These are phyloP conservation scores for Papiliotrema nemorosa DNA, from an alignment of 1,284 basidiomycete species.

Conservation along the genomic window DNA sequence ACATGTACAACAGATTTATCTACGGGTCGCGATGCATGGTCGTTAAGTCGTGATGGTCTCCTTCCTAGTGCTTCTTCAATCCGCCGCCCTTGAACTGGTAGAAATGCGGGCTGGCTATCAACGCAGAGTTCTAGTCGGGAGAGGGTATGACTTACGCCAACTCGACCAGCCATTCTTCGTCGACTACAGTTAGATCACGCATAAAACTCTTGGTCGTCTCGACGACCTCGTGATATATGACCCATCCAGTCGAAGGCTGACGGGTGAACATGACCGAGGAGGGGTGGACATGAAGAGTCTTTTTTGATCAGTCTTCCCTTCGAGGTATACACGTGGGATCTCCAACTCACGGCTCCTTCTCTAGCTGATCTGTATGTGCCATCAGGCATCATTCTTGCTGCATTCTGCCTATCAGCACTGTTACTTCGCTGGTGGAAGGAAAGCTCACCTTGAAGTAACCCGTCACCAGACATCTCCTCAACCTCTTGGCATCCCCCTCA, in stretches of 20 bases:
- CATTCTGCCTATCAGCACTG: conserved; percentile 55
- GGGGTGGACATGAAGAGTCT: conserved; percentile 87
- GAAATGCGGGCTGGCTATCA: conserved; percentile 39
- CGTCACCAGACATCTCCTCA: conserved; percentile 79
- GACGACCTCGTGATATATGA: conserved; percentile 91
- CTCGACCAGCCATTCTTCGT: conserved; percentile 55
- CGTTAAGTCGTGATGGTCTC: no score
- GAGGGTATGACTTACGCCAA: conserved; percentile 46
- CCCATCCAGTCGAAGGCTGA: conserved; percentile 83
- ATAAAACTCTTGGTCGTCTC: conserved; percentile 83
- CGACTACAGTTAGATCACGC: conserved; percentile 55
- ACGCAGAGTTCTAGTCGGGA: background rate
- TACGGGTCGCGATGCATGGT: no score
- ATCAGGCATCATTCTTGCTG: conserved; percentile 81
- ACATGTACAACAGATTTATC: no score
- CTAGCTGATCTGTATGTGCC: conserved; percentile 81
- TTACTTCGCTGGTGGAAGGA: no score
- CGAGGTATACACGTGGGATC: background rate
- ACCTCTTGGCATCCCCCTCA: conserved; percentile 71
- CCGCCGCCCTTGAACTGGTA: conserved; percentile 45
- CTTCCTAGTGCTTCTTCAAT: conserved; percentile 36
- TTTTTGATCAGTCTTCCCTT: conserved; percentile 2
- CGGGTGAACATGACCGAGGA: conserved; percentile 92
- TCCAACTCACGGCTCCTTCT: conserved; percentile 67
- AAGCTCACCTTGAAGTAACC: conserved; percentile 75